Base-by-base conservation (phyloP, 2,329 filamentous ascomycete species). In the Ophiostoma perfectum region DNA sequence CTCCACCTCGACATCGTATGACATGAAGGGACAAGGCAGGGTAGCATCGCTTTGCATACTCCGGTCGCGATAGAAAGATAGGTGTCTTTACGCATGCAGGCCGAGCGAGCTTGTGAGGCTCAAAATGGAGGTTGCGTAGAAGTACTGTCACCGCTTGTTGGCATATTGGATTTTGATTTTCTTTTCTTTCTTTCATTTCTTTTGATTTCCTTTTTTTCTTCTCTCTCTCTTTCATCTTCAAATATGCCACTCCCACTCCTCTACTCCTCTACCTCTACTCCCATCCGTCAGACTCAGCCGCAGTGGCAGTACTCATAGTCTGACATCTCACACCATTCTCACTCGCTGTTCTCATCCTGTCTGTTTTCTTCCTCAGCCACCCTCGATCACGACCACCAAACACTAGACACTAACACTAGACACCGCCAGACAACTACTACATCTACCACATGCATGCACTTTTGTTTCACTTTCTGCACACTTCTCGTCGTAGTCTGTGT, bases 391-490 rank as follows among this genome's bases (percentile, higher is more conserved):
- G 42, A 8, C 42, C 27, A 27, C 27, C 27, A 27, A 27, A 27
- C 27, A 27, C 27, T 27, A 27, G 2, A 27, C 27, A 27, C 27
- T 27, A 27, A 27, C 27, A 27, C 27, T 27, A 27, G 27, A 45
- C 42, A 45, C 45, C 45, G 2, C 12, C 45, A n/a, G 12, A 47
- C 12, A 16, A 5, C 42, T 12, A 44, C 42, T 44, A 44, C 42
- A 9, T 27, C 27, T 27, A 27, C n/a, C 18, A 55, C 49, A 27
- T 9, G n/a, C n/a, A 18, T 55, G 49, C 49, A 55, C 49, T 27
- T 18, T 52, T 55, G 18, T 55, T 49, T 49, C 47, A 55, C 49
- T 55, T 55, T 7, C 47, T 18, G 47, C 47, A 49, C 47, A 55
- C 49, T 55, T 55, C 7, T n/a, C 8, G 47, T n/a, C 16, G 16